Evolutionary conservation across 2,329 filamentous ascomycete species (phyloP).

Genomic region (Fusarium pseudoanthophilum): DNA sequence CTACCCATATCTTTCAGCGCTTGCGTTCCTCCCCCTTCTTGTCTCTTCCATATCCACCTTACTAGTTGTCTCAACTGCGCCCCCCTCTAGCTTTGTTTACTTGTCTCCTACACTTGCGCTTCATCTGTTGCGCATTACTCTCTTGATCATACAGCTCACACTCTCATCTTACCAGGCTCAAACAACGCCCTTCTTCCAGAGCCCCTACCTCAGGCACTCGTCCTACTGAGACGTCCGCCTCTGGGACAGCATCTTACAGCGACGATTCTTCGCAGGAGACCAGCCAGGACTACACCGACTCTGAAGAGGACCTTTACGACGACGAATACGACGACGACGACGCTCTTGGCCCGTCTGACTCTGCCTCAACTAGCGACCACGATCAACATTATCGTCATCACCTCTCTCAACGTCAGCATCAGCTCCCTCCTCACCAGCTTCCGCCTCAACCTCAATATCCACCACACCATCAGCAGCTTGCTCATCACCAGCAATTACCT

Average conservation of each 20-base stretch:
- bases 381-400: slow-evolving; percentile 45
- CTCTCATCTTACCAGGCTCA: slow-evolving; percentile 39
- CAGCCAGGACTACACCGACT: slow-evolving; percentile 43
- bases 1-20: slow-evolving; percentile 29
- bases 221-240: slow-evolving; percentile 45
- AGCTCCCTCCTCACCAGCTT: slow-evolving; percentile 46
- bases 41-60: slow-evolving; percentile 25
- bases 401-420: slow-evolving; percentile 48
- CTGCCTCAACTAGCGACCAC: slow-evolving; percentile 57
- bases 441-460: slow-evolving; percentile 49
- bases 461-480: slow-evolving; percentile 50
- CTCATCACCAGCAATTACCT: slow-evolving; percentile 41
- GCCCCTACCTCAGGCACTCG: slow-evolving; percentile 39
- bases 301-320: slow-evolving; percentile 51
- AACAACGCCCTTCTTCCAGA: slow-evolving; percentile 43
- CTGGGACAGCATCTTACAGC: slow-evolving; percentile 51
- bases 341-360: slow-evolving; percentile 68
- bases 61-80: slow-evolving; percentile 33
- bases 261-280: slow-evolving; percentile 52
- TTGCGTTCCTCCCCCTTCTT: slow-evolving; percentile 29
- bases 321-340: slow-evolving; percentile 55
- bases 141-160: slow-evolving; percentile 34
- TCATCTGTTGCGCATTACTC: slow-evolving; percentile 8
- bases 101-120: slow-evolving; percentile 23
- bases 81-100: slow-evolving; percentile 33